Evolutionary conservation across 257 asterid genomes (phyloP).

Genomic region (Nicotiana undulata): DNA sequence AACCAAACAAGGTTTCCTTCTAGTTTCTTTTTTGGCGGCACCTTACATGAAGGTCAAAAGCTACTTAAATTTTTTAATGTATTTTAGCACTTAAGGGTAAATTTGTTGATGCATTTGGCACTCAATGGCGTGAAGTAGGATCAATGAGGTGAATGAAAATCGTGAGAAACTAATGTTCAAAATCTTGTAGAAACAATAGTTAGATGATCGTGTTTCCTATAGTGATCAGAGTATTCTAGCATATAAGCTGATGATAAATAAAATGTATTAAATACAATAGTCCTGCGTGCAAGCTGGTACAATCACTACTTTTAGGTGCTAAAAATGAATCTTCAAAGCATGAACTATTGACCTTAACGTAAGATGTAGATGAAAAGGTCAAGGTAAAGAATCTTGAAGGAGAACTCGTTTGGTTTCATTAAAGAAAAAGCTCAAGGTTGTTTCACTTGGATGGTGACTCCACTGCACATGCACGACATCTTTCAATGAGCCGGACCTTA

Average conservation of each 20-base stretch:
- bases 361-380: background rate
- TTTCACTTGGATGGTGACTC: constrained; percentile 1
- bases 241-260: too few relatives aligned
- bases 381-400: background rate
- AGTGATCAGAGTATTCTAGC: background rate
- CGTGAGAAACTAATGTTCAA: background rate
- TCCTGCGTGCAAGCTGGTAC: too few relatives aligned
- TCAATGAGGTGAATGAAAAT: background rate
- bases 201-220: background rate
- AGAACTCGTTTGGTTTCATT: background rate
- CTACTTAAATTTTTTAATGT: too few relatives aligned
- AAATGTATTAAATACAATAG: too few relatives aligned
- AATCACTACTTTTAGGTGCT: too few relatives aligned
- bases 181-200: background rate
- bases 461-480: background rate
- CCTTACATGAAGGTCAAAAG: too few relatives aligned
- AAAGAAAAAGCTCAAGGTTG: background rate
- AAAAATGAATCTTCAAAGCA: background rate
- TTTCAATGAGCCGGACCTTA: background rate
- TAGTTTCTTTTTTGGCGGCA: too few relatives aligned
- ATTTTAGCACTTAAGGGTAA: too few relatives aligned
- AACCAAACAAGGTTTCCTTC: background rate
- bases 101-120: background rate
- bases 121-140: background rate
- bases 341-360: background rate